Evolutionary conservation across 2,329 filamentous ascomycete species (phyloP), one percentile per base, ranked within the genome.

Genomic region (Laburnicola sp.): DNA sequence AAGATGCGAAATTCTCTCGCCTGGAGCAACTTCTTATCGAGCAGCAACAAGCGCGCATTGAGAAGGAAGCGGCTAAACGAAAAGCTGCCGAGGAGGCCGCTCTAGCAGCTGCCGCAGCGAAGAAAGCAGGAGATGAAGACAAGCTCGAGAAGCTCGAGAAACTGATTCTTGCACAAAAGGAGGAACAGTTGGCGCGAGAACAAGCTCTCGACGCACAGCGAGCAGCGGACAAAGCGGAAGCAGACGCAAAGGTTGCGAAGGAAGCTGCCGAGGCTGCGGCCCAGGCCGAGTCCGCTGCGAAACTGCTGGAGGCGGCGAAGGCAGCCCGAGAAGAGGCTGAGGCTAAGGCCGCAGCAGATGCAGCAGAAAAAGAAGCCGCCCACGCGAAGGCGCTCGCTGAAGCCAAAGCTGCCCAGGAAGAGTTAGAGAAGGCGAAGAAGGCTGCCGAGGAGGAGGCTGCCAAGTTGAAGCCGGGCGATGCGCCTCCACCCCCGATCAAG

Each of bases 191-290:
- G 25, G 47, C 47, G 25, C 53, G 53, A 11, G 60, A 64, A 51
- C 65, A 62, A 21, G 72, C 68, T 1, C 48, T 59, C 7, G 70
- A 69, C 0, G 67, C 69, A 9, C 51, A 61, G 50, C 56, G 64
- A 48, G 59, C 66, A 59, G 64, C 69, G 5, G 74, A 73, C 40
- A 80, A 81, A 63, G 81, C 76, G 48, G 75, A 76, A 11, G 73
- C 75, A 32, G 76, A 79, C 37, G 69, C 73, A 9, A 73, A 78
- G 43, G 78, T 78, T n/a, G 75, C 75, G 34, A 80, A 81, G 64
- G 80, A 77, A 53, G 76, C 77, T 22, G 75, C 76, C 34, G 77
- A 79, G 27, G 77, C 69, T 58, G 76, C 77, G 22, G 69, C 68
- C 21, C 63, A 65, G 6, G 68, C 67, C n/a, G 63, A 70, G 32